Percentiles rank a stretch among this genome's conserved stretches.
phyloP scores from a whole-genome alignment of 2,329 filamentous ascomycete genomes.

The Trichoderma sp. region DNA sequence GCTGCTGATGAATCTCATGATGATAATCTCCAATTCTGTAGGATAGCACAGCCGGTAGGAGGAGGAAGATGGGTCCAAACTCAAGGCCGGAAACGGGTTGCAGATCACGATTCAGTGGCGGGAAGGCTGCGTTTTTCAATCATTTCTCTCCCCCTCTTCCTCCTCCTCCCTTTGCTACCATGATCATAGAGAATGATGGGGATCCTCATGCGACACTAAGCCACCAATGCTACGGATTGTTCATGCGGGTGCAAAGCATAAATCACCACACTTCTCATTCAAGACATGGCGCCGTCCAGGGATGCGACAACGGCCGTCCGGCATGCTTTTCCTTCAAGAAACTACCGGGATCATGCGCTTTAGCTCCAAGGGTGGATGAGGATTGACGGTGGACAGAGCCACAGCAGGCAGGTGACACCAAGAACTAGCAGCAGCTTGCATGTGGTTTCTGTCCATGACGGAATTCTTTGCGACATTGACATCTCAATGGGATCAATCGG shows the following conservation, averaged over 20 bases:
- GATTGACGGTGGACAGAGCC: conserved; percentile 7
- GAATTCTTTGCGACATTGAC: neutral
- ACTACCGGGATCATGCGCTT: neutral
- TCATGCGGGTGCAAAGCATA: neutral
- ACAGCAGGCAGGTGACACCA: conserved; percentile 21
- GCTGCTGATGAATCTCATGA: conserved; percentile 2
- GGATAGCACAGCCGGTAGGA: neutral
- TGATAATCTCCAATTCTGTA: neutral
- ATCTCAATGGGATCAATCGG: neutral
- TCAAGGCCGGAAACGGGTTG: neutral
- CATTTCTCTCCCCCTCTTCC: neutral
- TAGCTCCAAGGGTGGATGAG: neutral
- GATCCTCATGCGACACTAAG: neutral
- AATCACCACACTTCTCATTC: conserved; percentile 1
- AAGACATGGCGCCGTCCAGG: conserved; percentile 18
- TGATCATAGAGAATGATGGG: neutral
- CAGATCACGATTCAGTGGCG: neutral
- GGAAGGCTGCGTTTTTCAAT: conserved; percentile 15
- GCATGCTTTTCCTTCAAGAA: neutral
- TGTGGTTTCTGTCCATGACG: conserved; percentile 3
- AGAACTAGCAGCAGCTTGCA: conserved; percentile 3
- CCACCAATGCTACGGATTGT: neutral
- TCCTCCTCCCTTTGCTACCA: neutral
- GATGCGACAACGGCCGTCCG: neutral
- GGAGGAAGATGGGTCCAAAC: neutral